phyloP scores from a whole-genome alignment of 176 grass and related monocot species.

The Oryza longistaminata region DNA sequence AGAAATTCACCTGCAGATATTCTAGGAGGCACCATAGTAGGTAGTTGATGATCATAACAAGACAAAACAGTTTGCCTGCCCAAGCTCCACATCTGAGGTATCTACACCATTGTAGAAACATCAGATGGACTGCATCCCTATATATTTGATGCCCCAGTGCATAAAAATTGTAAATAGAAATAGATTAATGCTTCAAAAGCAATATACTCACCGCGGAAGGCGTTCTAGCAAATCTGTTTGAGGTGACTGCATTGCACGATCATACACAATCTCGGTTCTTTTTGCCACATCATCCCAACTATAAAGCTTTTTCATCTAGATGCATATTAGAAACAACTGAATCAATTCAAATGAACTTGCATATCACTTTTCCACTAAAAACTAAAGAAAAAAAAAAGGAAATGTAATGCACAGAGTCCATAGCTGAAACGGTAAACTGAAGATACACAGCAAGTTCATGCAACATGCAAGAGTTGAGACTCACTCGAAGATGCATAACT shows the following conservation, averaged over 20 bases:
- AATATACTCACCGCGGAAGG: constrained; percentile 62
- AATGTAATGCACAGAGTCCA: background rate
- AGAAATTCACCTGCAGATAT: constrained; percentile 63
- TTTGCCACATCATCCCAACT: constrained; percentile 97
- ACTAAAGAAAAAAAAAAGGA: background rate
- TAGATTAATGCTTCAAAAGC: background rate
- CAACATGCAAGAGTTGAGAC: constrained; percentile 16
- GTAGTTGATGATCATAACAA: constrained; percentile 88
- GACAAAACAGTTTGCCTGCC: constrained; percentile 81
- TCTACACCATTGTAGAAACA: constrained; percentile 41
- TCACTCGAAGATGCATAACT: constrained; percentile 76
- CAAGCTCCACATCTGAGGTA: constrained; percentile 82
- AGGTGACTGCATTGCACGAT: constrained; percentile 57
- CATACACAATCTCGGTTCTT: constrained; percentile 89
- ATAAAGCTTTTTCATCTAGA: constrained; percentile 83
- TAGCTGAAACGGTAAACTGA: background rate
- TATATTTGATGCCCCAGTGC: background rate
- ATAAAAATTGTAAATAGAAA: background rate
- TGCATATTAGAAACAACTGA: constrained; percentile 29
- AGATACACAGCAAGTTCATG: background rate
- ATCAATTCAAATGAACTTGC: background rate
- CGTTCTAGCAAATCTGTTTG: constrained; percentile 67
- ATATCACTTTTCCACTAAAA: background rate
- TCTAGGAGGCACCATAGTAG: constrained; percentile 71
- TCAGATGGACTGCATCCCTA: background rate